Conservation (phyloP, 768 basidiomycete genomes). For the Termitomyces sp. region DNA sequence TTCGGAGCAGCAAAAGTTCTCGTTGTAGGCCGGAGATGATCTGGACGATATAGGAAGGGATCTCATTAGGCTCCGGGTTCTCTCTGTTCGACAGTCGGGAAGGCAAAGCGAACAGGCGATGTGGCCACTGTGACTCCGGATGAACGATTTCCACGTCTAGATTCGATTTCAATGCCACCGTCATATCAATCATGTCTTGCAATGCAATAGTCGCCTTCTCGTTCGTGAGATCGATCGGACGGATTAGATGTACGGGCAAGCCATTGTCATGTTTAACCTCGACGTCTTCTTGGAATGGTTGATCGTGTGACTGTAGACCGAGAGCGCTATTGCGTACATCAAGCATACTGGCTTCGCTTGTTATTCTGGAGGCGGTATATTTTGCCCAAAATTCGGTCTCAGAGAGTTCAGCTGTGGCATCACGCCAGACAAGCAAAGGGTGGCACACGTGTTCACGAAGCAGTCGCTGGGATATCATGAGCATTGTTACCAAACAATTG, state of each 20-base stretch:
- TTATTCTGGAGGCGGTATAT: constrained; percentile 58
- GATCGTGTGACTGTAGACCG: constrained; percentile 38
- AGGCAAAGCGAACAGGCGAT: constrained; percentile 35
- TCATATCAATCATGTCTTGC: constrained; percentile 72
- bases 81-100: constrained; percentile 18
- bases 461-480: constrained; percentile 43
- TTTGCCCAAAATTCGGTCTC: constrained; percentile 66
- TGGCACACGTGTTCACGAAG: constrained; percentile 73
- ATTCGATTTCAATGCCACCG: constrained; percentile 70
- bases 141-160: constrained; percentile 58
- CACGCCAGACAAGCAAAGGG: constrained; percentile 65
- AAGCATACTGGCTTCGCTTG: constrained; percentile 67
- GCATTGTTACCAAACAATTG: background rate
- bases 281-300: background rate
- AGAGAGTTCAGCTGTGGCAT: constrained; percentile 59
- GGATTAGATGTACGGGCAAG: constrained; percentile 26
- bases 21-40: constrained; percentile 71
- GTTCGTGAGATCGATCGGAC: constrained; percentile 32
- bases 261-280: constrained; percentile 6
- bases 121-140: constrained; percentile 51
- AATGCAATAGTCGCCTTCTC: constrained; percentile 51
- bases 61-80: constrained; percentile 10
- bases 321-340: constrained; percentile 55
- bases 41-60: constrained; percentile 52
- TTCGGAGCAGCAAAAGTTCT: constrained; percentile 69